phyloP scores from a whole-genome alignment of 768 basidiomycete species.

The Lentinula boryana region DNA sequence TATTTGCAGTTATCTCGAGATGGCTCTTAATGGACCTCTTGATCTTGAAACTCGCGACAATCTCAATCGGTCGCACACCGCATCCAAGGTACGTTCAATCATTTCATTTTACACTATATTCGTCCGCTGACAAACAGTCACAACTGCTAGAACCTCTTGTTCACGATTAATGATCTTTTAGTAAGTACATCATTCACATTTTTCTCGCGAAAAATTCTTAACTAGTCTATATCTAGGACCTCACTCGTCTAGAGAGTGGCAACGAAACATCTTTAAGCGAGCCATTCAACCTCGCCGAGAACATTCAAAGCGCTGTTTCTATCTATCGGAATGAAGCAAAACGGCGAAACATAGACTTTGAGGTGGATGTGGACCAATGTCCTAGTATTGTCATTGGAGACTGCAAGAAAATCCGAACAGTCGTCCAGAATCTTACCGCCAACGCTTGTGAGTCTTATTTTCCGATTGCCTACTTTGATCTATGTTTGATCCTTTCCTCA shows the following conservation, averaged over 20 bases:
- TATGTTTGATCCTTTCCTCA: constrained; percentile 12
- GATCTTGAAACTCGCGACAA: constrained; percentile 73
- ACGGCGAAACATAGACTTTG: constrained; percentile 54
- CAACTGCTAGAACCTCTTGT: constrained; percentile 52
- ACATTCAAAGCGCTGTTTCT: constrained; percentile 55
- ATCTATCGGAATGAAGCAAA: constrained; percentile 64
- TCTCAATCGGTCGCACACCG: constrained; percentile 63
- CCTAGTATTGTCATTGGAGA: constrained; percentile 68
- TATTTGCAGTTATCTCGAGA: constrained; percentile 58
- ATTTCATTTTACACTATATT: not conserved
- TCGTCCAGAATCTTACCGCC: constrained; percentile 72
- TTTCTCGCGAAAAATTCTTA: not conserved
- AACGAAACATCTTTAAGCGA: constrained; percentile 72
- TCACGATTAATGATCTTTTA: constrained; percentile 80
- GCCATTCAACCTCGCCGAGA: constrained; percentile 59
- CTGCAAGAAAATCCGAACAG: constrained; percentile 64
- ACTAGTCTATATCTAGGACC: constrained; percentile 36
- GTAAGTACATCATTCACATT: constrained; percentile 20
- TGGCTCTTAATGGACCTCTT: constrained; percentile 71
- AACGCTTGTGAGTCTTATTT: constrained; percentile 51
- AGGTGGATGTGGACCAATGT: constrained; percentile 44
- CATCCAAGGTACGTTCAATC: constrained; percentile 49
- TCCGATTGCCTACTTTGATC: not conserved
- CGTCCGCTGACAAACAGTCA: not conserved
- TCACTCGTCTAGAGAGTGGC: constrained; percentile 72